These are phyloP conservation scores for Fusarium humuli DNA, from an alignment of 2,329 filamentous ascomycete genomes.

Conservation along the genomic window DNA sequence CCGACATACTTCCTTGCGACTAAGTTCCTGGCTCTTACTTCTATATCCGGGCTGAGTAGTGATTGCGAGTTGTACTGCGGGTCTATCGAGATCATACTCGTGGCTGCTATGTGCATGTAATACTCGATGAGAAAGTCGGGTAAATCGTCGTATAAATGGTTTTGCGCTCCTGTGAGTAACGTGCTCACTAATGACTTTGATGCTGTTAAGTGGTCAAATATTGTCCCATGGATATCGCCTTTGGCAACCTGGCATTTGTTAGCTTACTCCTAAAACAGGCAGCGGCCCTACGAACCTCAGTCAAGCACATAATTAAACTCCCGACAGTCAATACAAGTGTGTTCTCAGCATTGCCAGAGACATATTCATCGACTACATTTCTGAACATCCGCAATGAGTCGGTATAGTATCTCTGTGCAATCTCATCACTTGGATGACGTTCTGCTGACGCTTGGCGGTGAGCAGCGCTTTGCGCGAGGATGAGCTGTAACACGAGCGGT, in stretches of 20 bases:
- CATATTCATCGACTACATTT: constrained; percentile 51
- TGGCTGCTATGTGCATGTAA: constrained; percentile 59
- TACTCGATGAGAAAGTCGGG: constrained; percentile 61
- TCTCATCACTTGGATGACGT: constrained; percentile 43
- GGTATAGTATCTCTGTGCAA: constrained; percentile 53
- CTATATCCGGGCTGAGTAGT: constrained; percentile 49
- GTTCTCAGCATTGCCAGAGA: constrained; percentile 50
- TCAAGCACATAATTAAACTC: constrained; percentile 60
- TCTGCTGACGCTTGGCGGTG: constrained; percentile 52
- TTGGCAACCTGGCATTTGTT: constrained; percentile 49
- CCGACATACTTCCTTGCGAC: constrained; percentile 51
- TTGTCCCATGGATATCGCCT: constrained; percentile 59
- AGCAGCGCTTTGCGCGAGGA: constrained; percentile 58
- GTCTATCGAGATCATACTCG: constrained; percentile 60
- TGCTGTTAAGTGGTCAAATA: constrained; percentile 59
- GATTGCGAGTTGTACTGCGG: constrained; percentile 47
- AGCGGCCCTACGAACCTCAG: constrained; percentile 53
- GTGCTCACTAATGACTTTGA: constrained; percentile 57
- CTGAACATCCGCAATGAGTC: constrained; percentile 53
- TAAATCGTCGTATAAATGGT: constrained; percentile 52
- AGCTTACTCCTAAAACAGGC: background rate
- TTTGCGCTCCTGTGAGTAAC: constrained; percentile 50
- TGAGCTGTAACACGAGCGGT: constrained; percentile 58
- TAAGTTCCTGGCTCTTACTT: constrained; percentile 47
- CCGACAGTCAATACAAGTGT: constrained; percentile 57